phyloP scores from a whole-genome alignment of 768 basidiomycete genomes.

The Amanita exitialis region DNA sequence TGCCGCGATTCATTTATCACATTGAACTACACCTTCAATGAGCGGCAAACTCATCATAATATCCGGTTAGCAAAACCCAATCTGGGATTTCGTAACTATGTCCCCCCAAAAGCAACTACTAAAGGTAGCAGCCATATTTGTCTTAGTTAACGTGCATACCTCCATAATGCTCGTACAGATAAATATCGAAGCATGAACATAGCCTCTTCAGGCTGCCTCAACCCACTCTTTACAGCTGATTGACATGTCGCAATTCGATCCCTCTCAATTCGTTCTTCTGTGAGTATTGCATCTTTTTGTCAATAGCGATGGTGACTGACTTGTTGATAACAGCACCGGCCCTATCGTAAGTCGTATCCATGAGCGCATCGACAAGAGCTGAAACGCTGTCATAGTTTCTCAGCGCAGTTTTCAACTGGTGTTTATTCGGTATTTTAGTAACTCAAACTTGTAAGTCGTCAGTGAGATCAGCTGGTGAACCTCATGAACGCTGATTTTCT shows the following conservation, averaged over 20 bases:
- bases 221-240: background rate
- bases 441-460: slow-evolving; percentile 2
- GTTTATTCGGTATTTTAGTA: slow-evolving; percentile 4
- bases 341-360: slow-evolving; percentile 1
- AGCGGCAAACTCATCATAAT: background rate
- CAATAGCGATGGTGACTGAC: background rate
- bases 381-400: background rate
- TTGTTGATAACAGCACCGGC: background rate
- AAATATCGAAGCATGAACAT: background rate
- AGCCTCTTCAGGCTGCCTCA: background rate
- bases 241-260: background rate
- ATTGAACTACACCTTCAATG: background rate
- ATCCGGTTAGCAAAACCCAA: background rate
- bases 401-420: background rate
- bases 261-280: slow-evolving; percentile 4
- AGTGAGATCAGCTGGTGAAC: background rate
- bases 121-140: slow-evolving; percentile 1
- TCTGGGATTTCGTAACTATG: background rate
- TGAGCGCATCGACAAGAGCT: background rate
- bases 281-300: background rate
- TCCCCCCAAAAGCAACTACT: background rate
- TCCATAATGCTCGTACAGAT: background rate
- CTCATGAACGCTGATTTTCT: background rate
- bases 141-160: background rate
- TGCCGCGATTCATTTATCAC: background rate